These are phyloP conservation scores for Begonia fuchsioides DNA, from an alignment of 306 rosid species.

Conservation along the genomic window DNA sequence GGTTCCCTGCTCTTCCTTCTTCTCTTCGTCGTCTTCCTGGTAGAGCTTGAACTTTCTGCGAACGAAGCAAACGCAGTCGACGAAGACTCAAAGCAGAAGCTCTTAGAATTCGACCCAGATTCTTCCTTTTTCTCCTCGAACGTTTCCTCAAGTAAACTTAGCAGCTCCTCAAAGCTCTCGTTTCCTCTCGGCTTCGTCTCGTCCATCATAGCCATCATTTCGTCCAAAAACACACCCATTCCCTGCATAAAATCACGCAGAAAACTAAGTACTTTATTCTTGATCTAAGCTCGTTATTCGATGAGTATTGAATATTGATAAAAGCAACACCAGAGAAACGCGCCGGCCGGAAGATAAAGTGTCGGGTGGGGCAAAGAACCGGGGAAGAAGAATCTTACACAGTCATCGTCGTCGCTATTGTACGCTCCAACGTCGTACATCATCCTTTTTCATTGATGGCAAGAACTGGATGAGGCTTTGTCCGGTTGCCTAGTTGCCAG, in stretches of 20 bases:
- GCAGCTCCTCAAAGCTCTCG: slow-evolving; percentile 78
- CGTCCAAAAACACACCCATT: slow-evolving; percentile 79
- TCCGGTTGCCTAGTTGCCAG: too few relatives aligned
- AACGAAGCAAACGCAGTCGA: slow-evolving; percentile 27
- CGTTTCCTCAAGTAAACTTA: slow-evolving; percentile 71
- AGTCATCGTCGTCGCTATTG: slow-evolving; percentile 70
- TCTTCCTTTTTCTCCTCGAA: slow-evolving; percentile 34
- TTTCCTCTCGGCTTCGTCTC: slow-evolving; percentile 56
- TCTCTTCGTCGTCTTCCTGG: slow-evolving; percentile 58
- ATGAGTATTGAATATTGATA: too few relatives aligned
- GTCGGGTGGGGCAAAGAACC: too few relatives aligned
- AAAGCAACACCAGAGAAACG: too few relatives aligned
- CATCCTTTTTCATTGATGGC: slow-evolving; percentile 29
- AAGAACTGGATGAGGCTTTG: too few relatives aligned
- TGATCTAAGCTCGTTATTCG: too few relatives aligned
- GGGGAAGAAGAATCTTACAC: background rate
- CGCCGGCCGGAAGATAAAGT: too few relatives aligned
- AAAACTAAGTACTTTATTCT: background rate
- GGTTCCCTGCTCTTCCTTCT: slow-evolving; percentile 22
- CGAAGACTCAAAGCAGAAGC: slow-evolving; percentile 17
- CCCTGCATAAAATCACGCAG: slow-evolving; percentile 37
- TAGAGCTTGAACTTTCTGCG: slow-evolving; percentile 18
- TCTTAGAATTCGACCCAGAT: slow-evolving; percentile 17
- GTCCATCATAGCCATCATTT: slow-evolving; percentile 86
- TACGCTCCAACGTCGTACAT: slow-evolving; percentile 87